Evolutionary conservation across 2,329 filamentous ascomycete genomes (phyloP), one percentile per base, ranked within the genome.

Genomic region (Phyllosticta citribraziliensis): DNA sequence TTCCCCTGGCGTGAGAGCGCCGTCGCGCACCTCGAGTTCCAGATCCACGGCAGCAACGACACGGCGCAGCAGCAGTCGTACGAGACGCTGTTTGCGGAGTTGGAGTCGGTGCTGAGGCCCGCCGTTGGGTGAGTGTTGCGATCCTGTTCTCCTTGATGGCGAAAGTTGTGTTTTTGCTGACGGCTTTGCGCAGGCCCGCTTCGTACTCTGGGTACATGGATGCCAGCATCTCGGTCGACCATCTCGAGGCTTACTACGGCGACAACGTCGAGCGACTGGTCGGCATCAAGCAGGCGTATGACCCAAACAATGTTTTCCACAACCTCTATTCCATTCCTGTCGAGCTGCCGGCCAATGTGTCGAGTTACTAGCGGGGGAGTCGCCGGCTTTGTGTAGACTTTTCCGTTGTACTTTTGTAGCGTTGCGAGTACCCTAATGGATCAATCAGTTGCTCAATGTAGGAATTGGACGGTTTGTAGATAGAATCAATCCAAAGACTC

Each of bases 231-330:
- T 47, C 40, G 1, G 40, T 47, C 14, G 40, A 47, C n/a, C 40
- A 47, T n/a, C 40, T 47, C 80, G 53, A 53, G 27, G 63, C 63
- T n/a, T 71, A 70, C 54, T 72, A 65, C 58, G 69, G 57, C 2
- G 35, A 20, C 9, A 56, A 51, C 3, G 40, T 50, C 5, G 53
- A 10, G 19, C 24, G 11, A 4, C 20, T 60, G 35, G 50, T 33
- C 2, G 25, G 12, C 20, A 60, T 60, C 12, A 60, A 60, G 35
- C 25, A 30, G 30, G 50, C 14, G 47, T 60, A 60, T 56, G 58
- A 60, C 30, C 58, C 58, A 5, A 20, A 20, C 10, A 52, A 40
- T 12, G 9, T 56, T 14, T 56, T 60, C 33, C 51, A 56, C 20
- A 47, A 47, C 40, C 40, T 17, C 14, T 47, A 47, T n/a, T 47